Base-by-base conservation (phyloP, 331 rosid species). In the Pyrus hybrid region DNA sequence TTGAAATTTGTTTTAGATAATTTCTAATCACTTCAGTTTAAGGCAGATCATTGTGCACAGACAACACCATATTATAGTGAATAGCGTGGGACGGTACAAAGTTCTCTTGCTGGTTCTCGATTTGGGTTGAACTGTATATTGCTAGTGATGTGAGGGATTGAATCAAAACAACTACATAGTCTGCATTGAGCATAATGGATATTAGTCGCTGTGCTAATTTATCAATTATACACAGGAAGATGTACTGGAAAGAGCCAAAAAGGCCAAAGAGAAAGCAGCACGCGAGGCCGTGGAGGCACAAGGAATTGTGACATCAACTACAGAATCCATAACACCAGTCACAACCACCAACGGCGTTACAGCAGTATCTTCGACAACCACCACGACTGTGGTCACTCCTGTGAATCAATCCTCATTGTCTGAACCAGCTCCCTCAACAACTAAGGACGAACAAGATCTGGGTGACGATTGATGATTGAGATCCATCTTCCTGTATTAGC, bases 181-280 rank as follows among this genome's bases (percentile, higher is more conserved):
- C 13, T 41, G 45, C 10, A 71, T 71, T 32, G 11, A 21, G 8
- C 22, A 71, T 54, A 20, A 22, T 22, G 14, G 53, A 32, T 14
- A 17, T 51, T 51, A n/a, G 54, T 33, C 7, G 23, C 65, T 21
- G 1, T 30, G 23, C 8, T 56, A 45, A 73, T 71, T 56, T 17
- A 41, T 60, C 43, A 70, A 29, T 61, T 25, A 32, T 47, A 32
- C 78, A 83, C 88, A 94, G 99, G 99, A 85, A 70, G 99, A 92
- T n/a, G 93, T 94, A 57, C 63, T 94, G 84, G 91, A 92, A 65
- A 92, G 93, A 79, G 99, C 97, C 68, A 86, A 86, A 84, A 86
- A 65, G 75, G 96, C 92, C 3, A 92, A 90, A 85, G 97, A 94
- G 68, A 88, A 86, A 84, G 97, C 99, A 16, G 97, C 97, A 11